phyloP scores from a whole-genome alignment of 805 yeast genomes.

The Wickerhamiella sergipiensis region DNA sequence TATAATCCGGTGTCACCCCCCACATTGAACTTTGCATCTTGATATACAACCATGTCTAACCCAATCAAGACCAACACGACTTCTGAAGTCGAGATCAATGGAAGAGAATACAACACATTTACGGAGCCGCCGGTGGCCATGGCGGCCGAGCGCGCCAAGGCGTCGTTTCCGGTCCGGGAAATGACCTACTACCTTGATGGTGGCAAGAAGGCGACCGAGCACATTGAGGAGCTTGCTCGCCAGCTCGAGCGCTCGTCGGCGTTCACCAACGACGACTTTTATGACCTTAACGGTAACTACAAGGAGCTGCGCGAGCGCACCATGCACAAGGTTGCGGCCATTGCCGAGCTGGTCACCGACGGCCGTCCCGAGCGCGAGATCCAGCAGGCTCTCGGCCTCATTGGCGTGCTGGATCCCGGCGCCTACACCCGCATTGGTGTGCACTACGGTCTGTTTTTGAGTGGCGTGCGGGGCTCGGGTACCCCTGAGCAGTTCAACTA shows the following conservation, averaged over 20 bases:
- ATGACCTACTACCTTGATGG: constrained; percentile 34
- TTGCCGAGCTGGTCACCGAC: constrained; percentile 17
- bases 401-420: constrained; percentile 41
- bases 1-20: not conserved
- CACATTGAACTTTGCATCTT: not conserved
- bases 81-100: constrained; percentile 6
- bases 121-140: constrained; percentile 27
- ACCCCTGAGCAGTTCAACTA: constrained; percentile 59
- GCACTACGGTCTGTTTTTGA: constrained; percentile 60
- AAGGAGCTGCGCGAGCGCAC: constrained; percentile 28
- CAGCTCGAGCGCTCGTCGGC: constrained; percentile 45
- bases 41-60: not conserved
- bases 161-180: constrained; percentile 26
- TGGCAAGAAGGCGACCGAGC: constrained; percentile 27
- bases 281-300: constrained; percentile 33
- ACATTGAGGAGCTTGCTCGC: constrained; percentile 27
- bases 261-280: constrained; percentile 31
- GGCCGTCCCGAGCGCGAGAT: constrained; percentile 21
- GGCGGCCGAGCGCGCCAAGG: constrained; percentile 28
- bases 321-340: constrained; percentile 13
- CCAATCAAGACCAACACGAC: constrained; percentile 1
- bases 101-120: constrained; percentile 15
- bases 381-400: constrained; percentile 16
- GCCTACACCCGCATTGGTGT: constrained; percentile 63
- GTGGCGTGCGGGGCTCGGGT: constrained; percentile 67